Conservation (phyloP, 2,329 filamentous ascomycete species). For the Ophiostoma novo-ulmi region DNA sequence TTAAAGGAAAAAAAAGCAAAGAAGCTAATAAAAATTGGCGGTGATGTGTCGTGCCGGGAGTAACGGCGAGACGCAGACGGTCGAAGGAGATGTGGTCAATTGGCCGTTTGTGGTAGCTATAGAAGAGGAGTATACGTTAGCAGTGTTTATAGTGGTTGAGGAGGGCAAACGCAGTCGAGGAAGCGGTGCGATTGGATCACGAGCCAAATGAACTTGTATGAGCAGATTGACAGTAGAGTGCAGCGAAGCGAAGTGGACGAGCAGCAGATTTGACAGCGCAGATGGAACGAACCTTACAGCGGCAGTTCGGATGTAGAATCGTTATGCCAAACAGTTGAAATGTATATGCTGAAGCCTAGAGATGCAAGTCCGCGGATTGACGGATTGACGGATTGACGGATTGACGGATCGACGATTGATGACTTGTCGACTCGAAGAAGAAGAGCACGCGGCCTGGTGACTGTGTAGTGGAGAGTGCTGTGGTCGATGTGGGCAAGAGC, state of each 20-base stretch:
- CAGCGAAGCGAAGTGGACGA: neutral
- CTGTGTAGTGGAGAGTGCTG: neutral
- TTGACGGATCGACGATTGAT: slow-evolving; percentile 7
- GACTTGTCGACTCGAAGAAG: neutral
- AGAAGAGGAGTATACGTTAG: neutral
- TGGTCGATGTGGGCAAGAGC: neutral
- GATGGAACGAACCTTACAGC: neutral
- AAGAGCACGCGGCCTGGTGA: slow-evolving; percentile 3
- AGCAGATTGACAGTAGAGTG: neutral
- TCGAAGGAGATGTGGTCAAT: neutral
- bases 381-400: slow-evolving; percentile 7
- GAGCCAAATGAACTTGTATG: slow-evolving; percentile 8
- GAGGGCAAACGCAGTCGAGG: neutral
- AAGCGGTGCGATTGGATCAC: neutral
- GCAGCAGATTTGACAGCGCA: neutral
- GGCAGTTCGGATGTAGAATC: slow-evolving; percentile 1
- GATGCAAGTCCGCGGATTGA: slow-evolving; percentile 11
- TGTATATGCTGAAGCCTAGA: neutral
- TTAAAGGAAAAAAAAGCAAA: no score
- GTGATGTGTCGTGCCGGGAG: slow-evolving; percentile 8
- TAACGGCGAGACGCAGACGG: neutral
- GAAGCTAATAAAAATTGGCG: neutral
- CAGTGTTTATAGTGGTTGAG: neutral
- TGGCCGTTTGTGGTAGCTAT: slow-evolving; percentile 1
- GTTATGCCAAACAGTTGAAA: neutral